Evolutionary conservation across 2,329 filamentous ascomycete genomes (phyloP), one percentile per base, ranked within the genome.

Genomic region (Tolypocladium pustulatum): DNA sequence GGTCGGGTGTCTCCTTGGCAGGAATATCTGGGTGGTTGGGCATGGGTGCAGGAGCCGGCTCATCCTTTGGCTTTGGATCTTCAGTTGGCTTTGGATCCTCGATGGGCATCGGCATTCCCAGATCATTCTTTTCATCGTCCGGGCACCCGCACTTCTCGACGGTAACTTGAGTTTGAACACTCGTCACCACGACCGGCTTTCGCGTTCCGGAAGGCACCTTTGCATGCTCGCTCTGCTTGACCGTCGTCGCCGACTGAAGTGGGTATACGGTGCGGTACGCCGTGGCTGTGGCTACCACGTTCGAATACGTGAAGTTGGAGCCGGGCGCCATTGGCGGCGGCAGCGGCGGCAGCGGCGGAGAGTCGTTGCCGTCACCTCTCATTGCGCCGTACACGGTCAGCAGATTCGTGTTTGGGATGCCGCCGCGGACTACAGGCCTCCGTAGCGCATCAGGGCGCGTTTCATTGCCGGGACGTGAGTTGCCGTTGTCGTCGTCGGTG

Each of bases 331-430:
- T 68, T 25, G 64, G 68, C 1, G 75, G 76, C 0, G 76, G 75
- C 4, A 59, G 66, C 0, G 64, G 67, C 36, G 64, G 71, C 36
- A 62, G 61, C 4, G 60, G 41, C 34, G 22, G 25, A 8, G 54
- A 32, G 4, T 7, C 60, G 36, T 72, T 22, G 17, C 20, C 3
- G 17, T 30, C 68, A 37, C 65, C 64, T 30, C 62, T 60, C 15
- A 75, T 61, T 58, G 71, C 67, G 52, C 69, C 76, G 67, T 80
- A 81, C 15, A 80, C 66, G 2, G 73, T 78, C 22, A 80, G 68
- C 8, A 79, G 70, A 43, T 69, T 63, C 46, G 64, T 67, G 58
- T 62, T 61, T 0, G 63, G 61, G 36, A 54, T 51, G n/a, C 37
- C 43, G 2, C 52, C 30, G 27, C 41, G 40, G 6, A 38, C 2